Base-by-base conservation (phyloP, 257 asterid genomes). In the Solanum pennellii region DNA sequence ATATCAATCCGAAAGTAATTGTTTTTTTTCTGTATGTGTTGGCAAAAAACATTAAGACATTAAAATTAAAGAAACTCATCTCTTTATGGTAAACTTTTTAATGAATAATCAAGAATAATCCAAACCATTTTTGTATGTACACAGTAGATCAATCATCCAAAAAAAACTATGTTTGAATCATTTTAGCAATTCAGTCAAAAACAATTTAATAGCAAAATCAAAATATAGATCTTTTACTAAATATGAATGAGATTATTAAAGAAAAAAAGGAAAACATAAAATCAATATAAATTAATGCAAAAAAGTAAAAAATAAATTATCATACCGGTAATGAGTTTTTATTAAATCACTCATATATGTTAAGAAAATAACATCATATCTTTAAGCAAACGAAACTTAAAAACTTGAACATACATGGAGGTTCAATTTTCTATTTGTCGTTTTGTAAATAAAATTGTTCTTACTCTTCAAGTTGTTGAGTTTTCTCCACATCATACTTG, bases 391-490 rank as follows among this genome's bases (percentile, higher is more conserved):
- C 13, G 76, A 69, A 31, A 14, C 23, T 23, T 2, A 37, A 37
- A n/a, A 5, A 83, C 21, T 11, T 33, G 86, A 69, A 44, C 88
- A 12, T 60, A 60, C 5, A 10, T 39, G 82, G 66, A 68, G 59
- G 59, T 76, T 13, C 23, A 31, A 27, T 1, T 72, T 86, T 49
- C 25, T 62, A 83, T n/a, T 29, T 68, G 79, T 18, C 62, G 4
- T 18, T 16, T 52, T 52, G n/a, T 52, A 37, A 82, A 84, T 86
- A 75, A 88, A 86, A 35, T 21, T 20, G 73, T 85, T 45, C 87
- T 41, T 94, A 94, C 95, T 87, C 93, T 92, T 95, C 95, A 21
- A 95, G 97, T 33, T 88, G 91, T 60, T 90, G 92, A 87, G 94
- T 93, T 84, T 95, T 94, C 75, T 93, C 92, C 15, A 91, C 31